Conservation (phyloP, 441 rosid genomes). For the Rhodomyrtus psidioides region DNA sequence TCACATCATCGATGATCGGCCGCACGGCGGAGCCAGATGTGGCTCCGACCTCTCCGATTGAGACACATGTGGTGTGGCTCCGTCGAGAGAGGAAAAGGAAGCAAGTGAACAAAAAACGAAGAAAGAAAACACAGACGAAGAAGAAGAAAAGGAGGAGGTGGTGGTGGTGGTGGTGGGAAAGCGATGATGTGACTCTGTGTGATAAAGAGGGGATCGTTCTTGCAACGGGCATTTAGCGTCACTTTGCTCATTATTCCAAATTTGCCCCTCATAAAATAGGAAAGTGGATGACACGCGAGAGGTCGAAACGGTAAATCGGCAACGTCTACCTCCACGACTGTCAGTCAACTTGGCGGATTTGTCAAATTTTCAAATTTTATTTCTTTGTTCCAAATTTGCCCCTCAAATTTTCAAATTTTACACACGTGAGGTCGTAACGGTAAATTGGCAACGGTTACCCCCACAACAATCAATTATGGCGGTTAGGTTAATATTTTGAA, state of each 20-base stretch:
- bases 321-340: neutral
- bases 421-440: fast-evolving
- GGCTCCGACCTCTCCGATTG: neutral
- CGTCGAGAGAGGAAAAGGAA: too few species aligned
- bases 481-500: too few species aligned
- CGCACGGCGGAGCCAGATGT: neutral
- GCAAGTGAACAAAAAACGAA: neutral
- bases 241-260: neutral
- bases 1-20: neutral
- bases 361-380: neutral
- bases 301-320: neutral
- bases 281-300: neutral
- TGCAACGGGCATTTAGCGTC: neutral
- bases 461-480: too few species aligned
- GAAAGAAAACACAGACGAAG: neutral
- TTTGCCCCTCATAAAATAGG: neutral
- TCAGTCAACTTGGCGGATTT: neutral
- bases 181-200: too few species aligned
- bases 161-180: too few species aligned
- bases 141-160: neutral
- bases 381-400: neutral
- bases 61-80: too few species aligned
- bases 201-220: neutral
- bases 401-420: neutral
- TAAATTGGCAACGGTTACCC: neutral